Percentiles rank a stretch among this genome's conserved stretches.
phyloP scores from a whole-genome alignment of 2,329 filamentous ascomycete genomes.

The Colletotrichum eremochloae region DNA sequence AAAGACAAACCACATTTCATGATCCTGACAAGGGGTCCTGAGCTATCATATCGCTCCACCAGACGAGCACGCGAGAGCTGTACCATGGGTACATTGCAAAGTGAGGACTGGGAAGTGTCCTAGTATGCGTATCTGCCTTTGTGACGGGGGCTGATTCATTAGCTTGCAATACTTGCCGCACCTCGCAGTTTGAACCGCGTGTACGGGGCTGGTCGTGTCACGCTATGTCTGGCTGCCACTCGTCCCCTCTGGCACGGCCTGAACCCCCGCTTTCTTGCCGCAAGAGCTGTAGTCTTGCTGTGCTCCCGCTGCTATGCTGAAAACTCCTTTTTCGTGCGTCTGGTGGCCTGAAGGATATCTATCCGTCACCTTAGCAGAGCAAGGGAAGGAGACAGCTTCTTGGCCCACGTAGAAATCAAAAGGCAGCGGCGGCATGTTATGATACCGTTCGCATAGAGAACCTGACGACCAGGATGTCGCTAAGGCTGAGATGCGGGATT shows the following conservation, averaged over 20 bases:
- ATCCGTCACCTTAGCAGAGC: not conserved
- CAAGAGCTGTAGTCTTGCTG: not conserved
- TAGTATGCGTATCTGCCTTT: not conserved
- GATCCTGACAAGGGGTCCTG: not conserved
- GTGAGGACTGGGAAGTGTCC: not conserved
- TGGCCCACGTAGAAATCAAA: not conserved
- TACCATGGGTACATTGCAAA: not conserved
- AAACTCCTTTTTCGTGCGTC: conserved; percentile 10
- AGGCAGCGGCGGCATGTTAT: not conserved
- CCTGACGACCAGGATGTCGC: not conserved
- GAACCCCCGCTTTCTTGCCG: not conserved
- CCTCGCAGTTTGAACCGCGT: not conserved
- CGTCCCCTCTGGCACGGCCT: conserved; percentile 12
- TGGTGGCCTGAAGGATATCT: not conserved
- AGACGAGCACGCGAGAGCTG: not conserved
- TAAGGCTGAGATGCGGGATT: not conserved
- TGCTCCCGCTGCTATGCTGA: not conserved
- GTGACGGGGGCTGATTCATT: not conserved
- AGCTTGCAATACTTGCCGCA: conserved; percentile 15
- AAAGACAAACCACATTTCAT: too few species aligned
- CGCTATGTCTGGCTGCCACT: conserved; percentile 25
- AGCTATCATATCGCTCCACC: not conserved
- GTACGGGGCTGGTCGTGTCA: conserved; percentile 20
- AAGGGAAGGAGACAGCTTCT: not conserved
- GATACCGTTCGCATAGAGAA: not conserved